Base-by-base conservation (phyloP, 2,329 filamentous ascomycete genomes). In the Hysterium pulicare region DNA sequence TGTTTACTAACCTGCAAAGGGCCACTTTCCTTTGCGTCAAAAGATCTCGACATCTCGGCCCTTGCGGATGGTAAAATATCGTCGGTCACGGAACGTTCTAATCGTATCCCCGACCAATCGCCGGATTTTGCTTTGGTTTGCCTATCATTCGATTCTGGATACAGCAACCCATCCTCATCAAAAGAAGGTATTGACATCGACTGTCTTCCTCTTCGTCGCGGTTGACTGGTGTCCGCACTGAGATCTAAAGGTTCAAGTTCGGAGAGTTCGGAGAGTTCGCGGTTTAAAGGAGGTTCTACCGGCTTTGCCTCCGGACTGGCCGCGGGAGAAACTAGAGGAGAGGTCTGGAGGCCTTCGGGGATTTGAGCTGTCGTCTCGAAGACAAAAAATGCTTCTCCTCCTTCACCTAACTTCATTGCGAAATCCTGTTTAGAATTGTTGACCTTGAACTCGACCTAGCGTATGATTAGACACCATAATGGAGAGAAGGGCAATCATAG, bases 341-440 rank as follows among this genome's bases (percentile, higher is more conserved):
- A 97, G 1, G 93, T 98, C 71, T 97, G 93, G 61, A 97, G 73
- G 43, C 86, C 88, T 65, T 87, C 86, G n/a, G 93, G 93, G 45
- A 98, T 93, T 58, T 82, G 85, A 54, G 91, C 88, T 40, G 84
- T 86, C 7, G 93, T 98, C 71, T 97, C 90, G 61, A 98, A 97
- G 50, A 98, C 90, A 68, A 98, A 98, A 72, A 98, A 98, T 20
- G 93, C 93, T 72, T 98, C 93, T 51, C 93, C 93, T 40, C 89
- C 93, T 65, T 98, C 93, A 33, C 93, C 93, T 16, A 98, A 78
- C 72, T 98, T 98, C 93, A 98, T 98, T 35, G 93, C 83, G 73
- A 95, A 96, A 54, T 93, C 78, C 66, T 95, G 90, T 70, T 93
- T 94, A 47, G 79, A 72, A 59, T 87, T 86, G 75, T 98, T 98